Percentiles rank a stretch among this genome's conserved stretches.
These are phyloP conservation scores for Ziziphus jujuba DNA, from an alignment of 306 rosid species.

Conservation along the genomic window DNA sequence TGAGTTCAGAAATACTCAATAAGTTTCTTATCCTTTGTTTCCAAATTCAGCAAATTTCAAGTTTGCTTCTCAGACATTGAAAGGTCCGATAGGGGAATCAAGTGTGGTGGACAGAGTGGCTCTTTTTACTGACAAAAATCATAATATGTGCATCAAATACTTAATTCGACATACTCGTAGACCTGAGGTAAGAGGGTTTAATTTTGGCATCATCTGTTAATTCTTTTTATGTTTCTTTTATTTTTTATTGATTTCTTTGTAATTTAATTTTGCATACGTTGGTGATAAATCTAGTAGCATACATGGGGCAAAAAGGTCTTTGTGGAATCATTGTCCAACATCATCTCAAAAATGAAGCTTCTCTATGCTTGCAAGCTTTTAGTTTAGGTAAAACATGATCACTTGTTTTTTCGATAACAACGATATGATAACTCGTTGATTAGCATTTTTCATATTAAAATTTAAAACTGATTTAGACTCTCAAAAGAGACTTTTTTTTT, in stretches of 20 bases:
- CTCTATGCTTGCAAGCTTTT: conserved; percentile 99
- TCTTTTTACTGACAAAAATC: no score
- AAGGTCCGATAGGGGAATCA: no score
- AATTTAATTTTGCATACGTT: conserved; percentile 45
- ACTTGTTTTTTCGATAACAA: no score
- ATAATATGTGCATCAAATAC: no score
- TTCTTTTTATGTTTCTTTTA: not conserved
- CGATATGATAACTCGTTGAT: no score
- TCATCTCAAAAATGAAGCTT: conserved; percentile 76
- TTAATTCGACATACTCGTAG: conserved; percentile 86
- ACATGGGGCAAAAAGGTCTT: conserved; percentile 98
- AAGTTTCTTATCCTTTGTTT: not conserved
- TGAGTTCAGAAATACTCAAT: not conserved
- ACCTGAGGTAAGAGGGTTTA: conserved; percentile 70
- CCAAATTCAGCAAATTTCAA: conserved; percentile 58
- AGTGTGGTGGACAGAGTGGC: no score
- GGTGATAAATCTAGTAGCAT: conserved; percentile 98
- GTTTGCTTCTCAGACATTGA: no score
- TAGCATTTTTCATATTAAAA: conserved; percentile 19
- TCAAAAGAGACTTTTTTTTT: not conserved
- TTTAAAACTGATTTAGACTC: not conserved
- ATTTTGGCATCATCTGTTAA: conserved; percentile 11
- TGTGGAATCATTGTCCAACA: conserved; percentile 92
- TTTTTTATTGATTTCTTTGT: conserved; percentile 25
- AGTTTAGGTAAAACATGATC: conserved; percentile 57